Percentiles rank a stretch among this genome's conserved stretches.
Evolutionary conservation across 805 yeast genomes (phyloP).

Genomic region (Yamadazyma ubonensis): DNA sequence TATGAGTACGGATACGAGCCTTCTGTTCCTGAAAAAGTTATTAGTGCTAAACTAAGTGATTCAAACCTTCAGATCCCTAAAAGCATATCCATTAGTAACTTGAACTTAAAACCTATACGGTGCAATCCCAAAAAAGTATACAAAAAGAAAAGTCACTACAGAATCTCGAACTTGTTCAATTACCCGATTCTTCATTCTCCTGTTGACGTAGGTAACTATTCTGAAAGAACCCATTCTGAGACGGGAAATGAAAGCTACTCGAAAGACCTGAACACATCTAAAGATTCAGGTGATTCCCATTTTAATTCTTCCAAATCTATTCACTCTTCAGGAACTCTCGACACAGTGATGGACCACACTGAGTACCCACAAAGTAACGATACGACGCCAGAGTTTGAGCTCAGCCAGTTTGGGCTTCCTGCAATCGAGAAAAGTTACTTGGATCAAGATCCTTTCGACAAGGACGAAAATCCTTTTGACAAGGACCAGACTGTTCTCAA

Average conservation of each 20-base stretch:
- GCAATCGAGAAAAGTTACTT: too few species aligned
- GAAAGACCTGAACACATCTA: too few species aligned
- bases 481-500: neutral
- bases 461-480: conserved; percentile 7
- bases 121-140: conserved; percentile 31
- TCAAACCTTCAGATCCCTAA: too few species aligned
- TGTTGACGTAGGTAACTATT: conserved; percentile 2
- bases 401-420: conserved; percentile 5
- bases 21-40: too few species aligned
- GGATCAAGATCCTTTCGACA: conserved; percentile 2
- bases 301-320: neutral
- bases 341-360: conserved; percentile 11
- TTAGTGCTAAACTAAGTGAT: too few species aligned
- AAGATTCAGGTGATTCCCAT: conserved; percentile 19
- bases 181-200: conserved; percentile 26
- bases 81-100: conserved; percentile 24
- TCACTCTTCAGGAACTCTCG: conserved; percentile 4
- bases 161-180: conserved; percentile 38
- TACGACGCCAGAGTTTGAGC: conserved; percentile 13
- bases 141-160: conserved; percentile 42
- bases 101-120: conserved; percentile 40
- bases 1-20: too few species aligned
- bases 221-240: too few species aligned
- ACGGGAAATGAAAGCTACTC: too few species aligned
- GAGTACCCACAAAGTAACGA: conserved; percentile 13